These are phyloP conservation scores for Aphanoascus verrucosus DNA, from an alignment of 2,329 filamentous ascomycete genomes.

Conservation along the genomic window DNA sequence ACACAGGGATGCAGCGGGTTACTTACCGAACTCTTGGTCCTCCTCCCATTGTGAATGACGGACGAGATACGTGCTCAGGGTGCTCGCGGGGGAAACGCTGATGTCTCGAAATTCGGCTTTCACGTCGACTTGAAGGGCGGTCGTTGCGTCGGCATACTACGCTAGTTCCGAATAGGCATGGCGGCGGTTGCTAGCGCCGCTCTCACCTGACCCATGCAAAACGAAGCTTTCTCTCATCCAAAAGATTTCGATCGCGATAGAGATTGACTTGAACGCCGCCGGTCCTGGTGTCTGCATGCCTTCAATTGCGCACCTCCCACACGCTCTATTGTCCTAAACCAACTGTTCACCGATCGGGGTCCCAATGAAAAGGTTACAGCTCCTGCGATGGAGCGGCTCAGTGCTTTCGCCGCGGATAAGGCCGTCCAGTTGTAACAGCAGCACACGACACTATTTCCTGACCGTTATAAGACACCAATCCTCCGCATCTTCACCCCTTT, in stretches of 20 bases:
- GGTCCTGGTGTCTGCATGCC: background rate
- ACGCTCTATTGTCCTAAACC: background rate
- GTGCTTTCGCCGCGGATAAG: slow-evolving; percentile 40
- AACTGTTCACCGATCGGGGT: slow-evolving; percentile 5
- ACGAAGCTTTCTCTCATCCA: slow-evolving; percentile 4
- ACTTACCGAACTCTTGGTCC: slow-evolving; percentile 65
- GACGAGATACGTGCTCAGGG: slow-evolving; percentile 12
- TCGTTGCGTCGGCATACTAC: background rate
- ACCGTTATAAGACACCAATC: slow-evolving; percentile 34
- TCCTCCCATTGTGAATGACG: slow-evolving; percentile 50
- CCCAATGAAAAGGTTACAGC: slow-evolving; percentile 41
- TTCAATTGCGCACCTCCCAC: slow-evolving; percentile 4
- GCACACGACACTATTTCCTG: slow-evolving; percentile 18
- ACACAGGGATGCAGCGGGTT: slow-evolving; percentile 33
- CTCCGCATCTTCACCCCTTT: slow-evolving; percentile 26
- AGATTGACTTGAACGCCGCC: background rate
- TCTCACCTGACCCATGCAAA: slow-evolving; percentile 12
- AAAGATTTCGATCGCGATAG: slow-evolving; percentile 11
- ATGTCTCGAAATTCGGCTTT: slow-evolving; percentile 12
- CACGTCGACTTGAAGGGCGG: slow-evolving; percentile 1
- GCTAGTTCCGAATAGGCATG: background rate
- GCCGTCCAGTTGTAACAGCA: slow-evolving; percentile 23
- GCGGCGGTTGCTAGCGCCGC: background rate
- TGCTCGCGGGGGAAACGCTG: slow-evolving; percentile 16
- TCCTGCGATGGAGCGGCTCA: slow-evolving; percentile 43